Evolutionary conservation across 1,284 basidiomycete species (phyloP).

Genomic region (Limonomyces culmigenus): DNA sequence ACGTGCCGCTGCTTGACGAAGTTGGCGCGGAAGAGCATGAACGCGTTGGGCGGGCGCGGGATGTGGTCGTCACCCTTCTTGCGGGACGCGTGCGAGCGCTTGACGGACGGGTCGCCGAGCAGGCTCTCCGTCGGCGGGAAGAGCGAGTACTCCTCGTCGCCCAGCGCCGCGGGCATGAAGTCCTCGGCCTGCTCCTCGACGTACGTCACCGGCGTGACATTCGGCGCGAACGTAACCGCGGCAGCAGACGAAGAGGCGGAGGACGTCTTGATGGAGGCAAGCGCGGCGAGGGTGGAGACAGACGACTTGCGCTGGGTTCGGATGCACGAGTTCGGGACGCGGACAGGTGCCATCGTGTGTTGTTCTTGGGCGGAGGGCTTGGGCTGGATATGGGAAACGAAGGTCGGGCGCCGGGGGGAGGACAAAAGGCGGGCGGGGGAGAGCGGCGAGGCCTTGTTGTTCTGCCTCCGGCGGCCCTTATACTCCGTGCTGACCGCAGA

Average conservation of each 20-base stretch:
- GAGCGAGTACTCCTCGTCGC: slow-evolving; percentile 14
- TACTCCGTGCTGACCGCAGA: neutral
- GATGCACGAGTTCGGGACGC: too few species aligned
- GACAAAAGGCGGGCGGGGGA: neutral
- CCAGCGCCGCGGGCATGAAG: slow-evolving; percentile 11
- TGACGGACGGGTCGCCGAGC: slow-evolving; percentile 8
- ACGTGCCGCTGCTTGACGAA: slow-evolving; percentile 72
- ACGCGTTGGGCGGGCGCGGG: slow-evolving; percentile 82
- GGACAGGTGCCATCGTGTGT: neutral
- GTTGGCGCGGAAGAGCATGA: slow-evolving; percentile 86
- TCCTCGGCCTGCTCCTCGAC: slow-evolving; percentile 24
- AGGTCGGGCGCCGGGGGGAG: neutral
- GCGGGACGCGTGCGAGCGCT: slow-evolving; percentile 15
- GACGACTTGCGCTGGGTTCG: slow-evolving; percentile 22
- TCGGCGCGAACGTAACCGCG: slow-evolving; percentile 53
- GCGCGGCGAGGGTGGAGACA: slow-evolving; percentile 18
- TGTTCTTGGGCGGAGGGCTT: neutral
- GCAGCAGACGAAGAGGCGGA: slow-evolving; percentile 24
- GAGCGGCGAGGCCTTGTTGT: slow-evolving; percentile 7
- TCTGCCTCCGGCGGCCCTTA: slow-evolving; percentile 2
- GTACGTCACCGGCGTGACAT: slow-evolving; percentile 49
- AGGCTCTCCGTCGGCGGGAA: slow-evolving; percentile 16
- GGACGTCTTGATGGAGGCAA: slow-evolving; percentile 27
- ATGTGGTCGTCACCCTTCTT: slow-evolving; percentile 56
- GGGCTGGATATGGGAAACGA: neutral